Evolutionary conservation across 352 stramenopile species (phyloP), one percentile per base, ranked within the genome.

Genomic region (Globisporangium barbulae): DNA sequence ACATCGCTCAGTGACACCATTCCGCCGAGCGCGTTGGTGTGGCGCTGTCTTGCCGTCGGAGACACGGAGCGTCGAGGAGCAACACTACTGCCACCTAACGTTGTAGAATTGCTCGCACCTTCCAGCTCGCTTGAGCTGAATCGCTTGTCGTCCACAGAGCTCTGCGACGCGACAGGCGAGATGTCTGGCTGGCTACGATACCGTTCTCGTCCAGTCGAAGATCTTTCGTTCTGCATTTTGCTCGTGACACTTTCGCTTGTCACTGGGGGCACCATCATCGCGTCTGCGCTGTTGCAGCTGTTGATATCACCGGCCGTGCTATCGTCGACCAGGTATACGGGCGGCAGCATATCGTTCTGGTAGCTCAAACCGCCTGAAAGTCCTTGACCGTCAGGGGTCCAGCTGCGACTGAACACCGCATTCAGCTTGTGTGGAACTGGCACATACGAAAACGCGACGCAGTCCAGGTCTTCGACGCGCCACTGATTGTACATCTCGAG

Each of bases 401-500:
- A 7, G 13, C 47, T 68, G 6, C 66, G 57, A 3, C 50, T 78
- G 49, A 93, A 95, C 1, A 91, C 56, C 7, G 56, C 35, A 19
- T 78, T 91, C 12, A 90, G 60, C 61, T 93, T 93, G 64, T 90
- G 83, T 5, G 80, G 75, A 6, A 95, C 80, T 0, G 87, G 87
- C 0, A 90, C 87, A 42, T 93, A 95, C 5, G 83, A 88, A n/a
- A 95, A 78, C 10, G 87, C 87, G 13, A 91, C 85, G 55, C 83
- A 93, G 53, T 94, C 87, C 22, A 96, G 59, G 58, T 96, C 87
- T 70, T 96, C 87, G 15, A 93, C 85, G 12, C 84, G 82, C 87
- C 87, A 96, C 53, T 96, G 87, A 59, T 93, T 90, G 69, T 94
- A 96, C 85, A 96, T 94, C 21, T 96, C 87, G 19, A 93, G 69